These are phyloP conservation scores for Russula sp. DNA, from an alignment of 768 basidiomycete species.

Conservation along the genomic window DNA sequence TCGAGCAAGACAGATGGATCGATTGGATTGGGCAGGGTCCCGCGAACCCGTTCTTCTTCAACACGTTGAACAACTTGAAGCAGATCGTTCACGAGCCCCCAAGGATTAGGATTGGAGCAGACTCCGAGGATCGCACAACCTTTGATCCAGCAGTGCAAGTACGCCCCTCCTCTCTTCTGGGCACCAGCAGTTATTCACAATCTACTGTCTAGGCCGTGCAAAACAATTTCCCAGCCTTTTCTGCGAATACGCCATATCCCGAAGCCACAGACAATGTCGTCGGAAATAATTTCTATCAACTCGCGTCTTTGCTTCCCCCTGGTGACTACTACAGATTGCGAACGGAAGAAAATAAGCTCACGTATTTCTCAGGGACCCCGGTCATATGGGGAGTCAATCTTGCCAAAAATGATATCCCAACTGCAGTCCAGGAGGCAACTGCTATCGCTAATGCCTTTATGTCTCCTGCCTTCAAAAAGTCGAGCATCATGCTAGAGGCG, in stretches of 20 bases:
- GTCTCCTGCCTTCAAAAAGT: conserved; percentile 34
- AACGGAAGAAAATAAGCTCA: background rate
- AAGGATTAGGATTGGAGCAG: conserved; percentile 50
- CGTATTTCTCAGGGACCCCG: conserved; percentile 41
- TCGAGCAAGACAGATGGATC: conserved; percentile 65
- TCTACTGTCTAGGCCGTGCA: conserved; percentile 37
- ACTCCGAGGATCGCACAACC: conserved; percentile 52
- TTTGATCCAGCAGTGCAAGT: conserved; percentile 47
- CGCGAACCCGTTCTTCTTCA: conserved; percentile 55
- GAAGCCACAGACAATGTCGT: conserved; percentile 58
- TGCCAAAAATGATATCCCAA: conserved; percentile 35
- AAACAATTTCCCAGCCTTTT: conserved; percentile 44
- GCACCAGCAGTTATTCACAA: background rate
- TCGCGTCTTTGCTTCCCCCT: conserved; percentile 46
- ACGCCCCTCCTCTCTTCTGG: background rate
- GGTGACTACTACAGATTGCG: conserved; percentile 29
- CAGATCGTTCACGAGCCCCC: conserved; percentile 47
- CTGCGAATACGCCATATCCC: conserved; percentile 52
- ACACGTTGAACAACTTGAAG: conserved; percentile 51
- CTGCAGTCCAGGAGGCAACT: conserved; percentile 41
- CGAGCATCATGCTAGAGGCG: conserved; percentile 45
- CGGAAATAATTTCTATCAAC: conserved; percentile 50
- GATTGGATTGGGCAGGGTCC: conserved; percentile 55
- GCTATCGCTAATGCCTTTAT: conserved; percentile 46
- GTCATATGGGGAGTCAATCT: conserved; percentile 67